These are phyloP conservation scores for Pharus latifolius DNA, from an alignment of 176 grass and related monocot species.

Conservation along the genomic window DNA sequence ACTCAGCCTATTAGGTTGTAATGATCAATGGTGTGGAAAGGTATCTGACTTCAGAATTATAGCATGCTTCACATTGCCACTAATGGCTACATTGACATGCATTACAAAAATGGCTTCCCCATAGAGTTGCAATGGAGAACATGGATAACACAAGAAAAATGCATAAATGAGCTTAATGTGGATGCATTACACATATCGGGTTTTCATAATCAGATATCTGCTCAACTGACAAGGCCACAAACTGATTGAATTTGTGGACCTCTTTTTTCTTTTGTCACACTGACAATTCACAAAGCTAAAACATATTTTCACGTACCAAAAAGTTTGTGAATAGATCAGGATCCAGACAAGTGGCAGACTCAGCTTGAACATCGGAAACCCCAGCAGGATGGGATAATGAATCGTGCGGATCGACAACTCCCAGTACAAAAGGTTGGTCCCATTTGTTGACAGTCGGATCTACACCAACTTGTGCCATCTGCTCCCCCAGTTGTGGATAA, in stretches of 20 bases:
- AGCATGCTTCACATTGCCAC: neutral
- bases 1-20: neutral
- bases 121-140: neutral
- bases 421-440: conserved; percentile 85
- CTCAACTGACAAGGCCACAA: neutral
- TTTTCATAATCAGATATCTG: neutral
- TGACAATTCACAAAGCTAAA: neutral
- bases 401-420: conserved; percentile 88
- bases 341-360: conserved; percentile 72
- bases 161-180: neutral
- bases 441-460: conserved; percentile 74
- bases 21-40: neutral
- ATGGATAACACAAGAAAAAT: neutral
- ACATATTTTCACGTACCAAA: conserved; percentile 46
- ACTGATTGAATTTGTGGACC: neutral
- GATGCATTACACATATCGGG: neutral
- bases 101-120: neutral
- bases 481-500: conserved; percentile 70
- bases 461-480: conserved; percentile 71
- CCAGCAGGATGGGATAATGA: conserved; percentile 89
- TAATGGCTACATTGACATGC: neutral
- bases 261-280: neutral
- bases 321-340: conserved; percentile 92
- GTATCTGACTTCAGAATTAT: neutral
- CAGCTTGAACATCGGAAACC: conserved; percentile 82